phyloP scores from a whole-genome alignment of 148 eudicot genomes.

The Heliosperma pusillum region DNA sequence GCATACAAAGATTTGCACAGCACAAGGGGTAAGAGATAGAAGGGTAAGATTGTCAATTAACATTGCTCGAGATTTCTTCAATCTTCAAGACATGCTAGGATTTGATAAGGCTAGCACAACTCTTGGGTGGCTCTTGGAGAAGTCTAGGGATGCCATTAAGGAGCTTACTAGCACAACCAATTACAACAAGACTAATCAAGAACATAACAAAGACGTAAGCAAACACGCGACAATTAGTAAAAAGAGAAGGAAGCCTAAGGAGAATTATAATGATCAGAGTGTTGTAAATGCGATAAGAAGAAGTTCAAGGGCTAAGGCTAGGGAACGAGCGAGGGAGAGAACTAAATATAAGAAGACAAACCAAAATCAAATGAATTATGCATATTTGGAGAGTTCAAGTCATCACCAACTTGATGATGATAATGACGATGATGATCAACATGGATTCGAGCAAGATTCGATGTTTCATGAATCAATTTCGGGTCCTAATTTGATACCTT shows the following conservation, averaged over 20 bases:
- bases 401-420: background rate
- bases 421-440: conserved; percentile 8
- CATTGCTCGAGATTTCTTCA: conserved; percentile 41
- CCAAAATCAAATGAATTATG: background rate
- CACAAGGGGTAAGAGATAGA: conserved; percentile 44
- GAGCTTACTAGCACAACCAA: conserved; percentile 19
- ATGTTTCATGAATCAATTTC: conserved; percentile 16
- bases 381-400: background rate
- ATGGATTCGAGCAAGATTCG: background rate
- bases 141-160: conserved; percentile 36
- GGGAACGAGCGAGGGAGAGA: conserved; percentile 33
- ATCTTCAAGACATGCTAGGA: conserved; percentile 46
- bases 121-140: conserved; percentile 40
- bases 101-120: conserved; percentile 49
- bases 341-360: conserved; percentile 21
- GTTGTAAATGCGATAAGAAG: background rate
- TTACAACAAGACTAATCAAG: background rate
- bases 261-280: background rate
- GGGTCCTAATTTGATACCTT: background rate
- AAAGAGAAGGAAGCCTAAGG: background rate
- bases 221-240: background rate
- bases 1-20: conserved; percentile 45
- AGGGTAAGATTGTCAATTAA: conserved; percentile 45
- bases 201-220: background rate
- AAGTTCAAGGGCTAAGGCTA: conserved; percentile 27